Evolutionary conservation across 108 stramenopile genomes (phyloP).

Genomic region (Nitzschia sp.): DNA sequence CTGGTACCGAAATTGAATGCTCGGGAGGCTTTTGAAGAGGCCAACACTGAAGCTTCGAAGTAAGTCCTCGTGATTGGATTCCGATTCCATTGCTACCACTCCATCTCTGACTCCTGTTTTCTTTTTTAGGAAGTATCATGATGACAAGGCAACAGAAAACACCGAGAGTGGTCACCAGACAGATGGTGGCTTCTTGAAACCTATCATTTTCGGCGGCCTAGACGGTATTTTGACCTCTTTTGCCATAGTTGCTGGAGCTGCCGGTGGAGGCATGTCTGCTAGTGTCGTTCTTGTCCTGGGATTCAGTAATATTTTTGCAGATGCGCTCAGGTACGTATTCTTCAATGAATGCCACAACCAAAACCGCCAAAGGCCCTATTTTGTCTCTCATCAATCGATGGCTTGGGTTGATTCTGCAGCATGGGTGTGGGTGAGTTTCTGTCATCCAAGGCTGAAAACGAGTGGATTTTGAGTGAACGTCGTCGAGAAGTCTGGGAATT

Average conservation of each 20-base stretch:
- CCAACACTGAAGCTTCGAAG: conserved; percentile 61
- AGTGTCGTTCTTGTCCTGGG: conserved; percentile 94
- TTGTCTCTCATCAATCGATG: background rate
- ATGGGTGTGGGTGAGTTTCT: conserved; percentile 99
- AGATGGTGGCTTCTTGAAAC: conserved; percentile 80
- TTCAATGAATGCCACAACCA: background rate
- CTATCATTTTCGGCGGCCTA: conserved; percentile 95
- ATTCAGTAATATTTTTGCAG: conserved; percentile 95
- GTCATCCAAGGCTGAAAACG: conserved; percentile 93
- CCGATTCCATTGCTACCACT: background rate
- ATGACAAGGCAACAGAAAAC: conserved; percentile 29
- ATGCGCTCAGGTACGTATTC: conserved; percentile 69
- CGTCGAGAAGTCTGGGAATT: conserved; percentile 93
- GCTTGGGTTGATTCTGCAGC: conserved; percentile 5
- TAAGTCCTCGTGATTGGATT: conserved; percentile 17
- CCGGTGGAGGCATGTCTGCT: conserved; percentile 81
- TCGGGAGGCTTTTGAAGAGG: conserved; percentile 62
- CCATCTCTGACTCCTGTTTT: background rate
- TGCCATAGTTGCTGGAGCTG: conserved; percentile 96
- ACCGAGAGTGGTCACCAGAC: conserved; percentile 66
- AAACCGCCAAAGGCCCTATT: background rate
- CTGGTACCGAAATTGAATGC: conserved; percentile 30
- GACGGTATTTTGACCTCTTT: conserved; percentile 98
- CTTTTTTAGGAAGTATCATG: conserved; percentile 59
- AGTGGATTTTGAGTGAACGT: conserved; percentile 90